These are phyloP conservation scores for Ballota nigra DNA, from an alignment of 257 asterid genomes.

Conservation along the genomic window DNA sequence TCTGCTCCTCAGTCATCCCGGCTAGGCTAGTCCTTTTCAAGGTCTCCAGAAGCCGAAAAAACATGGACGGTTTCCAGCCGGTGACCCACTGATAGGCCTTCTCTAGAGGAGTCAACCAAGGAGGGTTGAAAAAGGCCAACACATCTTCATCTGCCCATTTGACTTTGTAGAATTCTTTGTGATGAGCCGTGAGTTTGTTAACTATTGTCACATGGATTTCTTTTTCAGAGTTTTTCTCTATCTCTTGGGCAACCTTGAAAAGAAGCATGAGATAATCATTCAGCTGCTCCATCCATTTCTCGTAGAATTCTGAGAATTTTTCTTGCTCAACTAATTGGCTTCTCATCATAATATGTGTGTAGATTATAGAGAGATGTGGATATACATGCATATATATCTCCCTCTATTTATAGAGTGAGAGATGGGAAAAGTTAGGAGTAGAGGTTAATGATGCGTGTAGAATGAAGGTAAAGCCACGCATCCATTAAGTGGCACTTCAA, in stretches of 20 bases:
- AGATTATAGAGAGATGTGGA: too few species aligned
- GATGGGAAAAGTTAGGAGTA: too few species aligned
- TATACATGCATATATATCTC: too few species aligned
- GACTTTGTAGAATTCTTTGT: too few species aligned
- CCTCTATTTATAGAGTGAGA: too few species aligned
- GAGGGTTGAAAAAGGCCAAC: conserved; percentile 46
- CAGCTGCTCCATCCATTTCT: conserved; percentile 56
- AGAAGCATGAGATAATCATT: conserved; percentile 45
- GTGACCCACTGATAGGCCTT: too few species aligned
- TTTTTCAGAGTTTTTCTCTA: background rate
- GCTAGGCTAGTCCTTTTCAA: conserved; percentile 14
- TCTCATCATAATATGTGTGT: conserved; percentile 17
- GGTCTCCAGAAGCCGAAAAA: conserved; percentile 45
- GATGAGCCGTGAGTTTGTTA: conserved; percentile 51
- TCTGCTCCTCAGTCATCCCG: conserved; percentile 43
- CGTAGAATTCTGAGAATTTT: conserved; percentile 44
- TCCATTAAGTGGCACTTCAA: too few species aligned
- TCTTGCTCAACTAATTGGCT: conserved; percentile 17
- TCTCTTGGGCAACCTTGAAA: background rate
- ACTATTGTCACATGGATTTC: conserved; percentile 20
- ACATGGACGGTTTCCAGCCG: conserved; percentile 70
- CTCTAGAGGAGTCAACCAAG: conserved; percentile 62
- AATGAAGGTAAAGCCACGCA: too few species aligned
- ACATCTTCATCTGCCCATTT: conserved; percentile 69
- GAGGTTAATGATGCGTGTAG: too few species aligned